Base-by-base conservation (phyloP, 2,329 filamentous ascomycete genomes). In the Venturia pyrina region DNA sequence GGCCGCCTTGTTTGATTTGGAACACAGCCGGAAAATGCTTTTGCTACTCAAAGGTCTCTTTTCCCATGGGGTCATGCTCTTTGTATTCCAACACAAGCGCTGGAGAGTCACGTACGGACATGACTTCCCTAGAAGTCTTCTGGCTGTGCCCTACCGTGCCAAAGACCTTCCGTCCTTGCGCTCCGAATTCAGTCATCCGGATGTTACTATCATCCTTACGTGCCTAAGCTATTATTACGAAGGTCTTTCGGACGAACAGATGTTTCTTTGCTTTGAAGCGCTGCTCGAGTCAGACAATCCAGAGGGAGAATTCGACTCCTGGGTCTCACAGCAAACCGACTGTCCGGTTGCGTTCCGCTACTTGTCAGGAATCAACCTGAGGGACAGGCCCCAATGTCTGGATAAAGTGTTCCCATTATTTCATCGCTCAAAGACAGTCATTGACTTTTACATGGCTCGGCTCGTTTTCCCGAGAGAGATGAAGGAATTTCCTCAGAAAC, bases 131-230 rank as follows among this genome's bases (percentile, higher is more conserved):
- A 79, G 88, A 53, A 50, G 24, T 17, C 13, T 50, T 21, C 43
- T 64, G 21, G 62, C 62, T 50, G 88, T 91, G 0, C 88, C 88
- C 0, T 91, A 82, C 62, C 79, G 83, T 13, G 85, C 86, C 0
- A 90, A 91, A 66, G 88, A 87, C 2, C 78, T 81, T 0, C 87
- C 88, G 0, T 83, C 81, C 0, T 81, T 84, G 0, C 80, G 84
- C 5, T 83, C 87, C 0, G 88, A 91, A 71, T 91, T 82, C 72
- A 86, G 87, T 0, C 87, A 91, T 68, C 87, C 88, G 0, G 84
- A 91, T 71, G 41, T 43, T 17, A 43, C 41, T 43, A 11, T 43
- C 41, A 43, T 43, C 41, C 41, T 43, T 17, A 43, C 41, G 1
- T 43, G 41, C 13, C 41, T 43, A 5, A 43, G 41, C 41, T 43